Evolutionary conservation across 2,329 filamentous ascomycete species (phyloP), one percentile per base, ranked within the genome.

Genomic region (Aspergillus fumigatiaffinis): DNA sequence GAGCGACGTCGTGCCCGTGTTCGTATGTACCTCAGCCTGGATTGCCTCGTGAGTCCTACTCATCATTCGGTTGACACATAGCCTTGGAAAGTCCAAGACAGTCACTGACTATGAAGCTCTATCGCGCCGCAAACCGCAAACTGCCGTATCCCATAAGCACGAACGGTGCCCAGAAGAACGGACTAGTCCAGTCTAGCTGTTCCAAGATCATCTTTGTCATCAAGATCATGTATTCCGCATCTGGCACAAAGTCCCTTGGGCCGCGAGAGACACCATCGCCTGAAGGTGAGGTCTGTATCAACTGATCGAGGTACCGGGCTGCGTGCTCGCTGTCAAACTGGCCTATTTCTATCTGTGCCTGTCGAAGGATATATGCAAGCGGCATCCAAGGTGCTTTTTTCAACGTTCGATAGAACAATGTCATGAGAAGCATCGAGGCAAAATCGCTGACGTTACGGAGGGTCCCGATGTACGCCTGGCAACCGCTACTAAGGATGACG

Each of bases 381-480:
- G 60, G 50, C 5, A 60, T 20, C 10, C 50, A 44, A 1, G 59
- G 58, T 3, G 55, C 47, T 2, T 51, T 47, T 25, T 60, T 66
- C 25, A 68, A 50, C 51, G 62, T 52, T 38, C 54, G 59, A 61
- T 68, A 67, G 44, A 67, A 68, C 12, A 65, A 25, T 0, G 59
- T 65, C 66, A 67, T 67, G 26, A 67, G 54, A 25, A 68, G 21
- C 66, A 68, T 68, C 17, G 63, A 67, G 1, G 55, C 65, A 53
- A 68, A 66, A 50, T 67, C 66, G 50, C 58, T 65, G 17, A 68
- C 60, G 57, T 67, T 58, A 62, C 65, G 66, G 17, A 67, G 60
- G 2, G 66, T 62, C 6, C 66, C 66, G 23, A 67, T 64, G 50
- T 65, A 68, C 3, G 63, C 63, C 54, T 67, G 63, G 52, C 66